Evolutionary conservation across 2,329 filamentous ascomycete species (phyloP), one percentile per base, ranked within the genome.

Genomic region (Penicillium sp.): DNA sequence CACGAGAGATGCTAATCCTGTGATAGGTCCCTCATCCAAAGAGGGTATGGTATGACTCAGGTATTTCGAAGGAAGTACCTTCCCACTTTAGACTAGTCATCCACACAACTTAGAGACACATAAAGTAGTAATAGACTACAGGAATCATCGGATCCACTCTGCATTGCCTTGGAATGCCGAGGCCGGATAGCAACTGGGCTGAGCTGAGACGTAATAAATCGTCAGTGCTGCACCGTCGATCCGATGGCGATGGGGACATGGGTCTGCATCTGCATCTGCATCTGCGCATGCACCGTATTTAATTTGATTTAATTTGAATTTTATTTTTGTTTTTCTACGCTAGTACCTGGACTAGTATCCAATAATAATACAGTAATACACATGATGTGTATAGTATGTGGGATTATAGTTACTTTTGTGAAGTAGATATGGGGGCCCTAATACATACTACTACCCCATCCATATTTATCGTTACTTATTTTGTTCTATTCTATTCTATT

Each of bases 141-240:
- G n/a, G n/a, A n/a, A 27, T 27, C 6, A 27, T 7, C 26, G 31
- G 8, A 35, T 47, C 27, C 20, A 37, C 9, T 20, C 23, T 12
- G 26, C 12, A 27, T 33, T 20, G 35, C 37, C 37, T n/a, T 18
- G 35, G n/a, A 18, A 15, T 15, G 22, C 45, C 31, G 45, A 31
- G 22, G n/a, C 31, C 31, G 15, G 25, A 40, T 44, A 47, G 55
- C 44, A 56, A 55, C 51, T 54, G 52, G 60, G 57, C 60, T 64
- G 55, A 63, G 61, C 59, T 60, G 57, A 61, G 51, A 62, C 51
- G 61, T 49, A 62, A 58, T 52, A 54, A 53, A 63, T 65, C 55
- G 61, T 55, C 53, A 59, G 61, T 59, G 50, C 56, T 49, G 60
- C 57, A 59, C 42, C 41, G 60, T 60, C 58, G 62, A 64, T 65